These are phyloP conservation scores for Xylaria sp. DNA, from an alignment of 495 filamentous ascomycete genomes.

Conservation along the genomic window DNA sequence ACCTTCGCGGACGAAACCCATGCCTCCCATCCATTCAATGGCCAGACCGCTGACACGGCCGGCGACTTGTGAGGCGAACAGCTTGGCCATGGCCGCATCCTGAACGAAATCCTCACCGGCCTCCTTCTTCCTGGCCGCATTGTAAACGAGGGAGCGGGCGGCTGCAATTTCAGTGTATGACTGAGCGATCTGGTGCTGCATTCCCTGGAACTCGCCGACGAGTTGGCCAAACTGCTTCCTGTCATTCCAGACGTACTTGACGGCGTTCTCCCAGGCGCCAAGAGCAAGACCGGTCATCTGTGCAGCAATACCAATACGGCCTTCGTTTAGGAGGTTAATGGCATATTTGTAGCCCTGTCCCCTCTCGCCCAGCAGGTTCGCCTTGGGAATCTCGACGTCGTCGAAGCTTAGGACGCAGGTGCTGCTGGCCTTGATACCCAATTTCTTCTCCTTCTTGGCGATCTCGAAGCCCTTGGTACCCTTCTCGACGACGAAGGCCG, in stretches of 20 bases:
- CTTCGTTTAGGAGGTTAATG: constrained; percentile 95
- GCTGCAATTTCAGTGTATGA: constrained; percentile 92
- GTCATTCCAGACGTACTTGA: constrained; percentile 93
- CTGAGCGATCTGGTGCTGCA: constrained; percentile 99
- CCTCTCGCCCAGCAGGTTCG: constrained; percentile 84
- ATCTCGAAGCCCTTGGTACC: constrained; percentile 87
- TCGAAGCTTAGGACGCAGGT: constrained; percentile 98
- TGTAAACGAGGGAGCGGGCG: constrained; percentile 91
- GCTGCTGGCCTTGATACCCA: constrained; percentile 92
- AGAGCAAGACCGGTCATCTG: constrained; percentile 98
- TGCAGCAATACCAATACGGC: constrained; percentile 95
- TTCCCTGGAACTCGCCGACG: constrained; percentile 95
- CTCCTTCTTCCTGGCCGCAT: constrained; percentile 98
- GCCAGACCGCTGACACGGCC: constrained; percentile 84
- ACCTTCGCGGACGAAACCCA: constrained; percentile 94
- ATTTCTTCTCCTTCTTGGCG: constrained; percentile 99
- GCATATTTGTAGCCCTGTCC: constrained; percentile 98
- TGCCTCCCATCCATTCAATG: constrained; percentile 99
- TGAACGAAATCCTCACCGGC: constrained; percentile 91
- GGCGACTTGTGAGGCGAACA: constrained; percentile 92
- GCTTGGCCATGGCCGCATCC: constrained; percentile 98
- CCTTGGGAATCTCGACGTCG: constrained; percentile 88
- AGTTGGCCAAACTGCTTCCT: constrained; percentile 94
- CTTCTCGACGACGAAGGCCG: constrained; percentile 94
- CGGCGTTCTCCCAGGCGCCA: constrained; percentile 96